A percentile compares a stretch with the other conserved stretches of the same genome.
Conservation (phyloP, 1,139 yeast species). For the Saccharomycopsis hybrid region DNA sequence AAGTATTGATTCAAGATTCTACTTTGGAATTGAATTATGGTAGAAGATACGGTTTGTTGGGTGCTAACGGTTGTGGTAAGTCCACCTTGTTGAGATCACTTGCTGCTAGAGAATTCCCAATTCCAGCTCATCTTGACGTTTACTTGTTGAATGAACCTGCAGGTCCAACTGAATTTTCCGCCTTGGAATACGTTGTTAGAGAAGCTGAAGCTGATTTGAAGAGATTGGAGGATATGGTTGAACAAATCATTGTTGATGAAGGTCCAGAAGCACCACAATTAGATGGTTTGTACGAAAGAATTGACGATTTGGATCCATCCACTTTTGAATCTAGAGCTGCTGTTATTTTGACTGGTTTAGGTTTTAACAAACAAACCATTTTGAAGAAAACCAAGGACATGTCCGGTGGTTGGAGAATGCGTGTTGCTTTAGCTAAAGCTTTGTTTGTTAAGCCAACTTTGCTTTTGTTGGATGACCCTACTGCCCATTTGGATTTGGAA, state of each 20-base stretch:
- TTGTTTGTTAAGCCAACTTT: constrained; percentile 83
- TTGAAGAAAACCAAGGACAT: constrained; percentile 91
- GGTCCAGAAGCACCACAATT: constrained; percentile 89
- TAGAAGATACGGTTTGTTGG: constrained; percentile 92
- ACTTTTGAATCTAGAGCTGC: constrained; percentile 98
- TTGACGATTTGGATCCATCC: constrained; percentile 91
- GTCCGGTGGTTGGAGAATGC: constrained; percentile 96
- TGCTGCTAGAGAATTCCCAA: constrained; percentile 94
- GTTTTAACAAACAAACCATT: constrained; percentile 83
- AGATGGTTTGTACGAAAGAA: constrained; percentile 89
- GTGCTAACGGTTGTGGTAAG: constrained; percentile 99
- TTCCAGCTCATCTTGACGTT: constrained; percentile 86
- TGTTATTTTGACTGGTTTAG: constrained; percentile 91
- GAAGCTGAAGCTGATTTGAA: constrained; percentile 93
- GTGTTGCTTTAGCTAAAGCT: constrained; percentile 72
- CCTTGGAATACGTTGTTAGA: constrained; percentile 92
- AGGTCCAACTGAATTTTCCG: constrained; percentile 84
- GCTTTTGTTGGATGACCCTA: constrained; percentile 90
- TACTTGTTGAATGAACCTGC: constrained; percentile 97
- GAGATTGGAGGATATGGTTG: constrained; percentile 86
- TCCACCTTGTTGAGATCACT: constrained; percentile 88
- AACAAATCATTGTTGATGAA: constrained; percentile 79
- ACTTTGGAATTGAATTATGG: constrained; percentile 90
- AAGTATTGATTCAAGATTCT: constrained; percentile 89
- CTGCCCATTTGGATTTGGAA: constrained; percentile 98